A percentile compares a stretch with the other conserved stretches of the same genome.
Conservation (phyloP, 108 stramenopile species). For the Chaetoceros muelleri region DNA sequence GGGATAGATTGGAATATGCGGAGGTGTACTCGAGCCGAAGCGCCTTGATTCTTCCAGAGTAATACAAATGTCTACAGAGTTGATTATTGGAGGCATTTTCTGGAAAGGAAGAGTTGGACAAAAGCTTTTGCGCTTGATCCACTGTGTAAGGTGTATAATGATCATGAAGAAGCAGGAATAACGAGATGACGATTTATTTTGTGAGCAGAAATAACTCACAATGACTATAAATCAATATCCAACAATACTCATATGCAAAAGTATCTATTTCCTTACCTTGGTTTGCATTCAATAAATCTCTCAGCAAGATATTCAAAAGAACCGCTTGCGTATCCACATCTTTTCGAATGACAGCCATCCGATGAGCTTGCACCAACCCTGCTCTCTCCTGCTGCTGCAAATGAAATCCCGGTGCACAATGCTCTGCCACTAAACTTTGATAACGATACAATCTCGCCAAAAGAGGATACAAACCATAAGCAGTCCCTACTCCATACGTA, state of each 20-base stretch:
- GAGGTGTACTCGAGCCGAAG: slow-evolving; percentile 91
- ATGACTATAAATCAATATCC: background rate
- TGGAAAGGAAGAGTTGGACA: slow-evolving; percentile 83
- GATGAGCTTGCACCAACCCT: slow-evolving; percentile 57
- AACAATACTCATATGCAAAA: background rate
- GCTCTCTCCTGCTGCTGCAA: slow-evolving; percentile 24
- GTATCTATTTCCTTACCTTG: slow-evolving; percentile 38
- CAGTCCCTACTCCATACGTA: slow-evolving; percentile 4
- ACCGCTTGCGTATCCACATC: slow-evolving; percentile 72
- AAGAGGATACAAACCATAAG: slow-evolving; percentile 54
- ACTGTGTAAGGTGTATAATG: slow-evolving; percentile 22
- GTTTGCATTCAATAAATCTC: slow-evolving; percentile 54
- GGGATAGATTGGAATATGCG: slow-evolving; percentile 86
- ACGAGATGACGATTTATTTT: background rate
- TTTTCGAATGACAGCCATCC: slow-evolving; percentile 62
- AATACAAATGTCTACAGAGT: slow-evolving; percentile 92
- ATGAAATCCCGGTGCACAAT: slow-evolving; percentile 18
- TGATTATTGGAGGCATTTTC: slow-evolving; percentile 91
- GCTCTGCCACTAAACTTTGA: slow-evolving; percentile 49
- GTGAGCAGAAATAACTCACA: background rate
- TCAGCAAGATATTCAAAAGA: slow-evolving; percentile 71
- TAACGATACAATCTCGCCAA: slow-evolving; percentile 70
- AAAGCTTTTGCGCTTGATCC: slow-evolving; percentile 94
- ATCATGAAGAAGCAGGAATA: background rate
- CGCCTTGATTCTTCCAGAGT: slow-evolving; percentile 91